A percentile compares a stretch with the other conserved stretches of the same genome.
Conservation (phyloP, 805 yeast species). For the Barnettozyma siamensis region DNA sequence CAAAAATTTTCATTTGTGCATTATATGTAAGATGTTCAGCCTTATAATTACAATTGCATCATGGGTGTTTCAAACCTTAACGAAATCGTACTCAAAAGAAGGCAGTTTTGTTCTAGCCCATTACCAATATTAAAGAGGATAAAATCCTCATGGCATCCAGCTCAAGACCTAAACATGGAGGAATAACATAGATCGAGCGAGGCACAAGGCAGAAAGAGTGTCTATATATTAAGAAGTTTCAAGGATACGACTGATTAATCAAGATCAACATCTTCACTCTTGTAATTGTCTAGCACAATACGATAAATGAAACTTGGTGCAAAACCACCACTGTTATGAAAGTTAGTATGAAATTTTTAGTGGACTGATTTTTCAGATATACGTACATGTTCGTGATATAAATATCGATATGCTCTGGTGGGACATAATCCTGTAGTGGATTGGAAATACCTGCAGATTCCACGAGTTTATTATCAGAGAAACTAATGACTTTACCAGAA, state of each 20-base stretch:
- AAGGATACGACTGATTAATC: conserved; percentile 26
- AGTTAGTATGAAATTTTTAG: conserved; percentile 12
- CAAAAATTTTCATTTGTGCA: too few species aligned
- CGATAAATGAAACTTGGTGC: conserved; percentile 95
- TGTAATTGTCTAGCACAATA: conserved; percentile 90
- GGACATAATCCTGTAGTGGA: conserved; percentile 84
- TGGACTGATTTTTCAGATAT: too few species aligned
- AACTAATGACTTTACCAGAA: conserved; percentile 80
- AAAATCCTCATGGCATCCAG: conserved; percentile 40
- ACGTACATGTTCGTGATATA: conserved; percentile 78
- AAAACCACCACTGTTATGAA: conserved; percentile 67
- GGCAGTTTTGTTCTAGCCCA: conserved; percentile 43
- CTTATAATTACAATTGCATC: conserved; percentile 26
- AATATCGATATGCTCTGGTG: conserved; percentile 91
- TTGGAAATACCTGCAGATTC: conserved; percentile 78
- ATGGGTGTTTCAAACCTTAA: conserved; percentile 25
- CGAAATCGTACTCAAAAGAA: conserved; percentile 58
- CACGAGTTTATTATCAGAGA: conserved; percentile 61
- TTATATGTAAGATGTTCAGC: conserved; percentile 14
- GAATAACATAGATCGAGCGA: conserved; percentile 46
- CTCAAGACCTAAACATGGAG: conserved; percentile 44
- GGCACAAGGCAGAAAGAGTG: conserved; percentile 44
- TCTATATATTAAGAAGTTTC: neutral
- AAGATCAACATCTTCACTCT: conserved; percentile 70
- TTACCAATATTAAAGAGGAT: conserved; percentile 20